Evolutionary conservation across 371 early-diverging fungal genomes (phyloP), one percentile per base, ranked within the genome.

Genomic region (Actinomortierella ambigua): DNA sequence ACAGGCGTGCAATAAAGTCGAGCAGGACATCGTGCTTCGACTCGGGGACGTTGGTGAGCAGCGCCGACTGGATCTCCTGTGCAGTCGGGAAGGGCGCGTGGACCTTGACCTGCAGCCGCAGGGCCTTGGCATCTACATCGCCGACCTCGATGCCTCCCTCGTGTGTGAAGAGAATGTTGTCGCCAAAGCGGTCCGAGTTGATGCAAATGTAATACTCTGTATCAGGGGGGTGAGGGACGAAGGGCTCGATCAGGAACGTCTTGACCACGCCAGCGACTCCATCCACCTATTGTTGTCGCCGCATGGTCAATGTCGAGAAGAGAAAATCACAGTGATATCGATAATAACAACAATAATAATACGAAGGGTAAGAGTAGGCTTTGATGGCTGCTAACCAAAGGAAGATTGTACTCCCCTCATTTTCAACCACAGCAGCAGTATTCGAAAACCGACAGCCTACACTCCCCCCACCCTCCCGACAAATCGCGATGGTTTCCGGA

Each of bases 81-180:
- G 84, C 65, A 22, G 84, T 64, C 8, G 92, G 88, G 77, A 89
- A 88, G 11, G 68, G 64, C 27, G 80, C 77, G 55, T 84, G 78
- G 61, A 92, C 88, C 53, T 81, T 84, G 69, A 97, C 79, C 20
- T 90, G 75, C 59, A 95, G 77, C 61, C 89, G 86, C 62, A 86
- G 76, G 9, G 97, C 96, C 81, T 97, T 96, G 55, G 93, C 91
- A 62, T 96, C 97, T 14, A 97, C 97, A 77, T 97, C 96, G 75
- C 97, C 97, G 47, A 97, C 85, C 59, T 97, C 97, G 51, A 97
- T 90, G 73, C 97, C 97, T 69, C 97, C 97, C 79, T 95, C 95
- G 78, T 95, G 95, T 29, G 95, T 93, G 78, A 96, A 97, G 61
- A 93, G 83, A 57, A 97, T 94, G 68, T 86, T 83, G 77, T 97